A percentile compares a stretch with the other conserved stretches of the same genome.
phyloP scores from a whole-genome alignment of 495 filamentous ascomycete genomes.

The Chaetomium tenue region DNA sequence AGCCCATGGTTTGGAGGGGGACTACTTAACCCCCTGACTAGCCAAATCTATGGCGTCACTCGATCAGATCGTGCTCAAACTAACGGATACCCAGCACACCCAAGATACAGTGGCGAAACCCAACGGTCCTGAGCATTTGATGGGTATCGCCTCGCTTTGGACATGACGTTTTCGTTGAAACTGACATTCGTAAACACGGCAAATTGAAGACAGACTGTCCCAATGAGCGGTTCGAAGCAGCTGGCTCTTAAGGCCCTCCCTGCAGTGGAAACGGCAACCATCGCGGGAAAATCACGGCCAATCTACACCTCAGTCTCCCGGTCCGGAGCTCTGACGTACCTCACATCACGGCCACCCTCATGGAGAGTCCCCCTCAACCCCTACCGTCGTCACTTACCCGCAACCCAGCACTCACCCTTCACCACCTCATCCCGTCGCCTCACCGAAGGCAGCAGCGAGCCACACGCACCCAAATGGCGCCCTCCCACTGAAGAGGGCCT shows the following conservation, averaged over 20 bases:
- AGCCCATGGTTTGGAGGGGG: constrained; percentile 7
- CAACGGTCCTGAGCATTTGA: neutral
- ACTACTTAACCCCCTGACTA: neutral
- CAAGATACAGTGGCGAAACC: neutral
- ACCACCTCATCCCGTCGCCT: neutral
- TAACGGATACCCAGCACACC: neutral
- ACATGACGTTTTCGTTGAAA: neutral
- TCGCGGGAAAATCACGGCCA: neutral
- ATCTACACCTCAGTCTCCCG: neutral
- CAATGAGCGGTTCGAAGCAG: neutral
- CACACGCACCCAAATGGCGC: constrained; percentile 24
- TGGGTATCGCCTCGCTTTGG: neutral
- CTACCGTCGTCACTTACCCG: neutral
- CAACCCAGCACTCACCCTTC: neutral
- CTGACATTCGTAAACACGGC: neutral
- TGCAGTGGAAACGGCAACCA: neutral
- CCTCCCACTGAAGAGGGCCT: constrained; percentile 33
- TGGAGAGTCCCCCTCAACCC: neutral
- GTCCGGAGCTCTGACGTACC: too few relatives aligned
- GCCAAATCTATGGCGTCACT: constrained; percentile 8
- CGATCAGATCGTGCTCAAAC: neutral
- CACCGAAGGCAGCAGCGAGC: neutral
- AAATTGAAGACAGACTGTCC: too few relatives aligned
- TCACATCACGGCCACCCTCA: neutral
- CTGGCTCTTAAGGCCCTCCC: neutral